Evolutionary conservation across 495 filamentous ascomycete species (phyloP).

Genomic region (Geopyxis carbonaria): DNA sequence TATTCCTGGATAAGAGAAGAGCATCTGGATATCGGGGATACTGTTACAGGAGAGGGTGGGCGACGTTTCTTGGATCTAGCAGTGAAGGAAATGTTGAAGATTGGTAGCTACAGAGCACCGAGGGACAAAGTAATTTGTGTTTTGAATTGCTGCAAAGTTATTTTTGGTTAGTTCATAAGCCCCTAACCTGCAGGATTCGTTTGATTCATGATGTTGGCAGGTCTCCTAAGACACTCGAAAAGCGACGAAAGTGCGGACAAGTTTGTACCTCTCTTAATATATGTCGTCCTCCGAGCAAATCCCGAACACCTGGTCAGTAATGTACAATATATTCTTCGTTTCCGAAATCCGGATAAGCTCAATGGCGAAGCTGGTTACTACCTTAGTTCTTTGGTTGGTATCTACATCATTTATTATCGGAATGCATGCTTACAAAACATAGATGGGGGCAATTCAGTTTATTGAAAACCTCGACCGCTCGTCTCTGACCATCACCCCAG

Average conservation of each 20-base stretch:
- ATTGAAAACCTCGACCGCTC: slow-evolving; percentile 93
- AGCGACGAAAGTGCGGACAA: slow-evolving; percentile 89
- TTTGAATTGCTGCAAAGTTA: slow-evolving; percentile 97
- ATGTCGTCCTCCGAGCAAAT: slow-evolving; percentile 83
- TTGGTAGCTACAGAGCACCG: slow-evolving; percentile 86
- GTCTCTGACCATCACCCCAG: slow-evolving; percentile 77
- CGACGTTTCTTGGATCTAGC: slow-evolving; percentile 74
- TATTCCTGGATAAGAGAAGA: slow-evolving; percentile 90
- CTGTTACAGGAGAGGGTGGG: slow-evolving; percentile 64
- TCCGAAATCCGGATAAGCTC: slow-evolving; percentile 92
- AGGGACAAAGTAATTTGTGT: slow-evolving; percentile 97
- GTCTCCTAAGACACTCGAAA: slow-evolving; percentile 79
- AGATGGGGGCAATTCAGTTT: slow-evolving; percentile 94
- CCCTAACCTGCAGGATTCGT: background rate
- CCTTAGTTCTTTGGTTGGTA: slow-evolving; percentile 72
- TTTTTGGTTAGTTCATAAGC: slow-evolving; percentile 53
- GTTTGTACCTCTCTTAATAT: slow-evolving; percentile 90
- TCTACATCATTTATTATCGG: background rate
- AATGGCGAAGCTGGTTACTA: slow-evolving; percentile 96
- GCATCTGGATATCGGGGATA: slow-evolving; percentile 67
- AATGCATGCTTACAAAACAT: background rate
- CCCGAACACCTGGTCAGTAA: slow-evolving; percentile 93
- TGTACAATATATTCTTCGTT: slow-evolving; percentile 92
- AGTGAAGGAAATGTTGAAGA: slow-evolving; percentile 83
- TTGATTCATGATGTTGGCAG: slow-evolving; percentile 24